These are phyloP conservation scores for peach (Prunus persica) DNA, from an alignment of 306 rosid genomes.

Conservation along the genomic window DNA sequence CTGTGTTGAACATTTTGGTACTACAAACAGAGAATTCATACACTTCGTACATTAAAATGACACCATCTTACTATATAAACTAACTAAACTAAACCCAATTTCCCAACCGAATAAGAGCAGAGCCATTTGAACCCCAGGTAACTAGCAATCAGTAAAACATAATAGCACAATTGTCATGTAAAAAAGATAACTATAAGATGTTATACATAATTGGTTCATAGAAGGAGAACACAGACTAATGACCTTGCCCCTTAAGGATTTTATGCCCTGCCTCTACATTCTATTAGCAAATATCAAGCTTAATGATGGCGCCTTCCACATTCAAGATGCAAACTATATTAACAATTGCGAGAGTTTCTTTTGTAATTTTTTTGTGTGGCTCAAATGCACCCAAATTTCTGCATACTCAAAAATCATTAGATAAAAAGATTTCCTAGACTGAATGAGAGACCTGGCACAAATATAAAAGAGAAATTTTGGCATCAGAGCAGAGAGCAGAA, in stretches of 20 bases:
- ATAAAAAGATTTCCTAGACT: not conserved
- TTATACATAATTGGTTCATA: not conserved
- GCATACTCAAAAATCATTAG: not conserved
- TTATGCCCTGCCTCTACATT: not conserved
- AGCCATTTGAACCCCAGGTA: not conserved
- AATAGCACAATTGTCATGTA: not conserved
- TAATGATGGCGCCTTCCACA: not conserved
- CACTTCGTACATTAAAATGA: not conserved
- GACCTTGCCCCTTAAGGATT: not conserved
- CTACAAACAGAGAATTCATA: not conserved
- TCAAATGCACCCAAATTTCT: not conserved
- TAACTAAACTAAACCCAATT: not conserved
- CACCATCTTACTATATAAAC: not conserved
- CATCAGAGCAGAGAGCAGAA: conserved; percentile 4
- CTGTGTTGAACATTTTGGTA: not conserved
- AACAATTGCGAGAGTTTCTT: not conserved
- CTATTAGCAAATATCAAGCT: not conserved
- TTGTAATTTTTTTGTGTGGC: not conserved
- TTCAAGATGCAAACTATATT: not conserved
- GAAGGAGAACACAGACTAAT: not conserved
- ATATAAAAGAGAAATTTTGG: not conserved
- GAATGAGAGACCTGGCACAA: not conserved
- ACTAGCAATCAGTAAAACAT: not conserved
- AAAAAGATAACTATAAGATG: not conserved
- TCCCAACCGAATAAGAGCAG: not conserved